Evolutionary conservation across 164 flowering plant species (phyloP), one percentile per base, ranked within the genome.

Genomic region (Tinospora cordifolia): DNA sequence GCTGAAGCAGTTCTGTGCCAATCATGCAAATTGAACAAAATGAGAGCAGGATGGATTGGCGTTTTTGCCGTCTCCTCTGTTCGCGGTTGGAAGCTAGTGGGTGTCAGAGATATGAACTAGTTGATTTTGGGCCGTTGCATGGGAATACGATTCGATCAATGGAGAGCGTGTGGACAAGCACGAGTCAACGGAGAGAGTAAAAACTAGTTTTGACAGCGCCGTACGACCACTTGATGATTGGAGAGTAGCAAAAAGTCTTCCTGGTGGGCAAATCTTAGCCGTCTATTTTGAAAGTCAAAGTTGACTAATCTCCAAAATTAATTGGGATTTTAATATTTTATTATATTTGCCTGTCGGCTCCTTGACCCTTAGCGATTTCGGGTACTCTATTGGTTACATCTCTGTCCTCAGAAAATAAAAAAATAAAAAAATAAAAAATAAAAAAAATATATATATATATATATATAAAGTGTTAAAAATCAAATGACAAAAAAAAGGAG

Each of bases 1-100:
- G 57, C 27, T 47, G n/a, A 46, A 38, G 13, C 62, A 25, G 19
- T 38, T 44, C 25, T 1, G 67, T 13, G 22, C 44, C 8, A 68
- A 40, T 71, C 75, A 68, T 47, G 24, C 49, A 73, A 73, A 68
- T 62, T 54, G 67, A 68, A 73, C 62, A 62, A 67, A 60, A 47
- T 47, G 1, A 47, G 12, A 47, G 1, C 3, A 54, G 25, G n/a
- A 54, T 1, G 21, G 24, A 17, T 3, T 47, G 34, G 34, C 15
- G 36, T 24, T 60, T 10, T 14, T 13, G 63, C 34, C 26, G 17
- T 60, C 63, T 60, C 63, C 30, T 60, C 63, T 2, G 36, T 30
- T 60, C 30, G 24, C 63, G 24, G 14, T 11, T 11, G 63, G 22
- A 47, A n/a, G 24, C 39, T 46, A 6, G 22, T 17, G 60, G 9